Evolutionary conservation across 352 stramenopile species (phyloP), one percentile per base, ranked within the genome.

Genomic region (Globisporangium paroecandrum): DNA sequence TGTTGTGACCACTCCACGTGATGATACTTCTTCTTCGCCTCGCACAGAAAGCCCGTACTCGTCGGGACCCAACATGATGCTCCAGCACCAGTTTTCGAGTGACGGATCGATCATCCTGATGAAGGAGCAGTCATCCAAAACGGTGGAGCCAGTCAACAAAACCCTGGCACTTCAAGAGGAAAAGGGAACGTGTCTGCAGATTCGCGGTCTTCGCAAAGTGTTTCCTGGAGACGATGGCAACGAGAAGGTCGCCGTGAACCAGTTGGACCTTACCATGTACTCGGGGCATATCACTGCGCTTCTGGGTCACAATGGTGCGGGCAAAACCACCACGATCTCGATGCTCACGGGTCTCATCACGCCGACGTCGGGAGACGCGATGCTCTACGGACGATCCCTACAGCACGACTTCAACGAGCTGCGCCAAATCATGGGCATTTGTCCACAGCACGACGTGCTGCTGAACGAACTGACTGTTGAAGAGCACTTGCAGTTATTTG

Each of bases 371-470:
- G 91, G 89, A 41, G 77, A 93, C 63, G 91, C 85, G 12, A 83
- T 70, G 13, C 70, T 98, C 7, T 79, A 81, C 32, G 92, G 92
- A 7, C 76, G 79, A 5, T 95, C 87, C 7, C 76, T 97, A 18
- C 70, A 60, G 38, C 38, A 79, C 49, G 73, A 98, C 64, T 89
- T 99, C 66, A 72, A 84, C 47, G 72, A 88, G 38, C 85, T 99
- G 22, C 90, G 97, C 6, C 75, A 97, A 69, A 85, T 97, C 61
- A 89, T 98, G 71, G 97, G 96, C 51, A 90, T 99, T 56, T 99
- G 97, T 76, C 88, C 97, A 1, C 97, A 99, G 71, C 95, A 99
- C 74, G 95, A 99, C 74, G 97, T 98, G 34, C 75, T 99, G 1
- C 98, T 98, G 67, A 88, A 92, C 41, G 75, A 97, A 22, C 75